These are phyloP conservation scores for Colletotrichum tabaci DNA, from an alignment of 2,329 filamentous ascomycete species.

Conservation along the genomic window DNA sequence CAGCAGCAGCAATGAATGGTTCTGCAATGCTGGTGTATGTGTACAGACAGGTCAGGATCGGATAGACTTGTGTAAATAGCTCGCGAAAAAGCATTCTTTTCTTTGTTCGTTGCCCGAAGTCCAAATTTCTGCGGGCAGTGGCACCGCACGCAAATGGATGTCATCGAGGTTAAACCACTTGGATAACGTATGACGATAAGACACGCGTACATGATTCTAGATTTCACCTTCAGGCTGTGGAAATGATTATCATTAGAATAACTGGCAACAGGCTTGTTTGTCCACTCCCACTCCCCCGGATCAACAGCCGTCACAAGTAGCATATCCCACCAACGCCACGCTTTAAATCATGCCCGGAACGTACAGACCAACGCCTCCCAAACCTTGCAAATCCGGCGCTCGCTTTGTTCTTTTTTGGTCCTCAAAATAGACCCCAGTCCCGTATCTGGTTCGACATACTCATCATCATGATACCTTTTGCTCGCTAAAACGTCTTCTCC, in stretches of 20 bases:
- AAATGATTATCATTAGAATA: slow-evolving; percentile 1
- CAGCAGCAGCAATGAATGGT: slow-evolving; percentile 7
- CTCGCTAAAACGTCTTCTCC: slow-evolving; percentile 65
- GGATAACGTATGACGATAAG: no score
- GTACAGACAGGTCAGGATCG: slow-evolving; percentile 39
- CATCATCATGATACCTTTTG: neutral
- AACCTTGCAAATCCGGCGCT: neutral
- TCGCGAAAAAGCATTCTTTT: slow-evolving; percentile 41
- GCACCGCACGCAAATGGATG: neutral
- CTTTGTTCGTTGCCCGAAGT: slow-evolving; percentile 29
- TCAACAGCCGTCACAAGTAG: neutral
- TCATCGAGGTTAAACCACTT: neutral
- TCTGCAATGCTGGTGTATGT: slow-evolving; percentile 35
- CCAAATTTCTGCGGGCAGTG: neutral
- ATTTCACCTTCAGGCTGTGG: neutral
- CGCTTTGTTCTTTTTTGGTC: neutral
- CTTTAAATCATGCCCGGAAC: neutral
- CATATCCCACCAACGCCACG: neutral
- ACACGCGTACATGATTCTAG: neutral
- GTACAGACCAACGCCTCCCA: neutral
- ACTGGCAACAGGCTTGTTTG: neutral
- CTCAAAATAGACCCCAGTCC: neutral
- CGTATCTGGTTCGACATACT: no score
- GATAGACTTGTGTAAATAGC: slow-evolving; percentile 42
- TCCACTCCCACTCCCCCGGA: neutral